A percentile compares a stretch with the other conserved stretches of the same genome.
These are phyloP conservation scores for Hyphopichia pseudoburtonii DNA, from an alignment of 1,139 yeast species.

Conservation along the genomic window DNA sequence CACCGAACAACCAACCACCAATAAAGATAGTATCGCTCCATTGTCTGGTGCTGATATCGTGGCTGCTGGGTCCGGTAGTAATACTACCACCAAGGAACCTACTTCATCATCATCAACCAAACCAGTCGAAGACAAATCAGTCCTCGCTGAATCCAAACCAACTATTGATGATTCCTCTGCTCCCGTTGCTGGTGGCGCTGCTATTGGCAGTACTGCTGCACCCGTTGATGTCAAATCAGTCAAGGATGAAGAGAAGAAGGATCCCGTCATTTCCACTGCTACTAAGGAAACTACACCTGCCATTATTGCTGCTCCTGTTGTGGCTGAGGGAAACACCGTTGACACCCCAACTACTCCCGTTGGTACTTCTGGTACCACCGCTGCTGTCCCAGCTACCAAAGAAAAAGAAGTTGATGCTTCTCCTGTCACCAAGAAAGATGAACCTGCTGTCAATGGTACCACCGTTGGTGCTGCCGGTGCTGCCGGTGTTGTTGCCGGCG, in stretches of 20 bases:
- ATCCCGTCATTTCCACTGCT: conserved; percentile 6
- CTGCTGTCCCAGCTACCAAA: conserved; percentile 13
- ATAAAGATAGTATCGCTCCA: conserved; percentile 2
- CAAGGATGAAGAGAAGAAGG: conserved; percentile 16
- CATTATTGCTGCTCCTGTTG: conserved; percentile 4
- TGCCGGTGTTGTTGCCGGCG: conserved; percentile 8
- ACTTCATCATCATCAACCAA: neutral
- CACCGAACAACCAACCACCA: conserved; percentile 1
- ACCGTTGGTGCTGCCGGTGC: conserved; percentile 6
- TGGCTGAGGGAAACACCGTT: conserved; percentile 4
- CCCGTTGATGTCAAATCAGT: conserved; percentile 5
- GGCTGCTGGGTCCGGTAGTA: conserved; percentile 8
- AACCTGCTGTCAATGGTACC: conserved; percentile 6
- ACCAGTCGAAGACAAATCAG: neutral
- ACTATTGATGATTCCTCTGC: conserved; percentile 55
- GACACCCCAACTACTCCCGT: conserved; percentile 6
- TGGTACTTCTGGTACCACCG: conserved; percentile 2
- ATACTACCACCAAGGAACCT: no score
- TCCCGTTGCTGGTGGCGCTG: conserved; percentile 42
- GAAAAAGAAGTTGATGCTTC: conserved; percentile 27
- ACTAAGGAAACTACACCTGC: conserved; percentile 4
- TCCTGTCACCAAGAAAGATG: conserved; percentile 13
- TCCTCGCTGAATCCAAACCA: neutral
- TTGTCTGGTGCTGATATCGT: conserved; percentile 18
- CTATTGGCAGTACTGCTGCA: conserved; percentile 21